Conservation (phyloP, 2,329 filamentous ascomycete genomes). For the Geosmithia flava region DNA sequence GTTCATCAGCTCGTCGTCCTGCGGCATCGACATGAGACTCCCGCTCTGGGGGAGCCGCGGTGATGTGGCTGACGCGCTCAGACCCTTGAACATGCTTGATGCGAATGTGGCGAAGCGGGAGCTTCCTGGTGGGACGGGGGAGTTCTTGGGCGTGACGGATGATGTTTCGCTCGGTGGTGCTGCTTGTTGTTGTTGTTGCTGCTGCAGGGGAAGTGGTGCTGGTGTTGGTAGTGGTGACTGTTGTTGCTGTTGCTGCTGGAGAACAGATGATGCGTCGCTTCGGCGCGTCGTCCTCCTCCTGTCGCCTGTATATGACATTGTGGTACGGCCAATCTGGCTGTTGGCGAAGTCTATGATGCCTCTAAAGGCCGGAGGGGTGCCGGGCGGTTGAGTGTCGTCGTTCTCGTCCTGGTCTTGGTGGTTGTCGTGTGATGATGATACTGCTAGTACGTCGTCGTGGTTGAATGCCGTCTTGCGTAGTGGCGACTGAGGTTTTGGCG, state of each 20-base stretch:
- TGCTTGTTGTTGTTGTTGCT: slow-evolving; percentile 17
- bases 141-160: not conserved
- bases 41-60: not conserved
- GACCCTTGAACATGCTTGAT: slow-evolving; percentile 27
- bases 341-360: not conserved
- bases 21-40: slow-evolving; percentile 10
- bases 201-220: slow-evolving; percentile 1
- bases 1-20: slow-evolving; percentile 40
- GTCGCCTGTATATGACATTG: slow-evolving; percentile 18
- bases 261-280: not conserved
- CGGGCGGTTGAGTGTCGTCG: not conserved
- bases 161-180: slow-evolving; percentile 2
- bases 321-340: slow-evolving; percentile 3
- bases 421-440: too few species aligned
- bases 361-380: not conserved
- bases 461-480: too few species aligned
- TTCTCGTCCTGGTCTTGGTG: not conserved
- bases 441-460: too few species aligned
- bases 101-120: slow-evolving; percentile 34
- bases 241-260: slow-evolving; percentile 14
- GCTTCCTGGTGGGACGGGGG: slow-evolving; percentile 3
- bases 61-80: slow-evolving; percentile 7
- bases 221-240: slow-evolving; percentile 12
- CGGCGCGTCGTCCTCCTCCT: slow-evolving; percentile 5
- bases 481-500: not conserved